Base-by-base conservation (phyloP, 2,329 filamentous ascomycete species). In the Rutstroemia sp. region DNA sequence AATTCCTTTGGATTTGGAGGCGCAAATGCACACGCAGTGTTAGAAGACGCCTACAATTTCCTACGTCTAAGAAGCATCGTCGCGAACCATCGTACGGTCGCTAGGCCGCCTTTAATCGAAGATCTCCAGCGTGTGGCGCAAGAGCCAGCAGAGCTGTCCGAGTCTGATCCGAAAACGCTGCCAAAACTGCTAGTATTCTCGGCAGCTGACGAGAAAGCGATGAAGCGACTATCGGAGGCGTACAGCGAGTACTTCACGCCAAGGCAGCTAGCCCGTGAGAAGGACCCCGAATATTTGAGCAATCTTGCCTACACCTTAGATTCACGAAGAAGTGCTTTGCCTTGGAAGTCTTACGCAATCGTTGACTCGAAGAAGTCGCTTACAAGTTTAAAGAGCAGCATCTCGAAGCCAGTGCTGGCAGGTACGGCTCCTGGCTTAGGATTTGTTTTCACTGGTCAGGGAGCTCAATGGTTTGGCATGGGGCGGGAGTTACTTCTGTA, bases 1-100 rank as follows among this genome's bases (percentile, higher is more conserved):
- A 66, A 65, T 38, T 51, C 27, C 27, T 64, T 77, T 46, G 75
- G 75, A 0, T 76, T 73, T 34, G 75, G 75, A 6, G 75, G 75
- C n/a, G 72, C 74, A n/a, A 78, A 58, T 46, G 38, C 46, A 9
- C 54, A 56, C 47, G 42, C 30, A 17, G 42, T 54, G 25, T 45
- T 54, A 27, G 52, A 54, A 23, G 52, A 48, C 42, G 52, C 45
- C 5, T 39, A 48, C 7, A 37, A 42, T 17, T 48, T 34, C 23
- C 45, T 48, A 17, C 27, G 25, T 12, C 10, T 37, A 14, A 39
- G 30, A 37, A 39, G 21, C 21, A 39, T 39, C 21, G 17, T 19
- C 10, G 27, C 39, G n/a, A 45, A 42, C 27, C 27, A 39, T 23
- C 12, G 19, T 12, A 45, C 51, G 10, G 45, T 30, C 19, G 27